Evolutionary conservation across 139 green algal species (phyloP), one percentile per base, ranked within the genome.

Genomic region (Coccomyxa sp.): DNA sequence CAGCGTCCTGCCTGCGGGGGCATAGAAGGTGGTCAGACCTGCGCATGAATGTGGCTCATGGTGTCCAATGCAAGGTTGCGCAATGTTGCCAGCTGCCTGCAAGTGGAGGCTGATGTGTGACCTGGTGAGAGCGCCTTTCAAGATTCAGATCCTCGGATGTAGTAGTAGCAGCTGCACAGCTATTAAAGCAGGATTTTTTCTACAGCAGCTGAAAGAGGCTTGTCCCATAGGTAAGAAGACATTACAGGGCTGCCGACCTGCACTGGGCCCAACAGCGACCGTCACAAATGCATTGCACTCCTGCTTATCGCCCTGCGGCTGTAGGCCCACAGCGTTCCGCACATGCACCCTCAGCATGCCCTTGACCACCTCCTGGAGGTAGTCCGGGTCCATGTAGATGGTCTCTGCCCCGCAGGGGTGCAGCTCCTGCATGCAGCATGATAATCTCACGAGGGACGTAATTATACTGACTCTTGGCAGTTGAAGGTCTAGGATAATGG

Each of bases 321-420:
- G 50, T 9, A 75, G 70, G 70, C 37, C 70, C 10, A 54, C 35
- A 29, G 70, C 70, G 2, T 34, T 31, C 70, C 70, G 41, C 27
- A 75, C 35, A 75, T 75, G 70, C 70, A 75, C 70, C 33, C 68
- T 50, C 54, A 79, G 8, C 7, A 79, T 37, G 24, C 75, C 75
- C 36, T 74, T 8, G 8, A 74, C 58, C 7, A 72, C 24, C 37
- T 55, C 37, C 8, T 55, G 5, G 38, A 81, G 39, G 68, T 69
- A 81, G 14, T 22, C 40, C 0, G 18, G 24, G 68, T 81, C 68
- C 76, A 81, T 81, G 39, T 76, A 81, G 36, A 81, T n/a, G 6
- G 40, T 75, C 68, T 81, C 39, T 27, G 39, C 39, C 31, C 68
- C 68, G 27, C 27, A 31, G 16, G 33, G 29, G 34, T 50, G n/a